A percentile compares a stretch with the other conserved stretches of the same genome.
phyloP scores from a whole-genome alignment of 2,329 filamentous ascomycete species.

The Dothideomycetidae sp. region DNA sequence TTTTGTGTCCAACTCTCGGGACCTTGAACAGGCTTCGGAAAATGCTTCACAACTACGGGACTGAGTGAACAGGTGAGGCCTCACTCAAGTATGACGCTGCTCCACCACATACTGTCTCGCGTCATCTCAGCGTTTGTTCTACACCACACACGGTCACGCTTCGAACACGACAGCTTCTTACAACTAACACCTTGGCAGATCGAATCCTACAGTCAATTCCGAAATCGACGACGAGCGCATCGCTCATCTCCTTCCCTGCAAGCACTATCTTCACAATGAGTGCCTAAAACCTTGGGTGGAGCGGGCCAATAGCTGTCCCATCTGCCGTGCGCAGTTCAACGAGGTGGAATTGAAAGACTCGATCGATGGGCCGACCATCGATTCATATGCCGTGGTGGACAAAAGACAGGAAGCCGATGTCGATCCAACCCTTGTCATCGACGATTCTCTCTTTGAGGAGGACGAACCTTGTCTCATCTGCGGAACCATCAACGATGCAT shows the following conservation, averaged over 20 bases:
- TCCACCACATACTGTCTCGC: conserved; percentile 14
- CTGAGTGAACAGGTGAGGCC: conserved; percentile 19
- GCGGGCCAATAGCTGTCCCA: conserved; percentile 93
- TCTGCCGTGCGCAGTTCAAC: conserved; percentile 87
- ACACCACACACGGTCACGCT: no score
- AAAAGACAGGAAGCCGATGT: conserved; percentile 84
- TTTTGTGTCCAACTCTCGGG: no score
- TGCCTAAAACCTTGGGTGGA: conserved; percentile 92
- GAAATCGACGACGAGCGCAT: conserved; percentile 37
- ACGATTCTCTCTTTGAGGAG: conserved; percentile 48
- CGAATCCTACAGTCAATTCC: conserved; percentile 13
- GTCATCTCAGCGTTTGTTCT: no score
- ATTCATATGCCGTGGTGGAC: conserved; percentile 56
- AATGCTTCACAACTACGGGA: neutral
- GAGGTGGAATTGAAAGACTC: conserved; percentile 69
- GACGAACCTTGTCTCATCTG: conserved; percentile 73
- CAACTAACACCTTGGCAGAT: no score
- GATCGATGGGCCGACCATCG: conserved; percentile 48
- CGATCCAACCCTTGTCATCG: conserved; percentile 64
- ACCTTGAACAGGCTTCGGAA: no score
- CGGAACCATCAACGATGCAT: conserved; percentile 64
- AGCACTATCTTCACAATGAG: conserved; percentile 81
- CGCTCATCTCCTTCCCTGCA: conserved; percentile 58
- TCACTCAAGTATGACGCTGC: conserved; percentile 16
- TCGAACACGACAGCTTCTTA: no score